phyloP scores from a whole-genome alignment of 768 basidiomycete species.

The Cystoderma amianthinum region DNA sequence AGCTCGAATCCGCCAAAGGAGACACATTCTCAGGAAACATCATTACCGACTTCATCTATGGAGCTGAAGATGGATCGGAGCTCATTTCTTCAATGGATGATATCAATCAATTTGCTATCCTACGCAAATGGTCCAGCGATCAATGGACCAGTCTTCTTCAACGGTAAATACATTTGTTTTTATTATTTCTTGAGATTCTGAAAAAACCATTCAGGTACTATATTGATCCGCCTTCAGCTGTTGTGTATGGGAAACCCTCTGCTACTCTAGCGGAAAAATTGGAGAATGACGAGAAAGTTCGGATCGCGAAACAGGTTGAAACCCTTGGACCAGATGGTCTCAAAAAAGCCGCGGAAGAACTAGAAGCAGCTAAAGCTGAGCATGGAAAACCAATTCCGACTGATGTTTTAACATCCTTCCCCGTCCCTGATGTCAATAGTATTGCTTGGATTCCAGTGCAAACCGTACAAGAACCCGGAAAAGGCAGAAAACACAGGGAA shows the following conservation, averaged over 20 bases:
- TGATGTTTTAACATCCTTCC: slow-evolving; percentile 77
- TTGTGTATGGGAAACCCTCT: slow-evolving; percentile 87
- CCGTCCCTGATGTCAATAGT: slow-evolving; percentile 84
- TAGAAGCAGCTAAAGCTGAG: slow-evolving; percentile 82
- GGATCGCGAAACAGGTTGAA: slow-evolving; percentile 63
- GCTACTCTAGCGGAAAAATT: slow-evolving; percentile 74
- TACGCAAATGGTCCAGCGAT: slow-evolving; percentile 65
- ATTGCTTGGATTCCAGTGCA: slow-evolving; percentile 88
- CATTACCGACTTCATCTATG: slow-evolving; percentile 85
- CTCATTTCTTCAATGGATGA: slow-evolving; percentile 71
- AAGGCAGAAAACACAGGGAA: slow-evolving; percentile 28
- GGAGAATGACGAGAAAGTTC: slow-evolving; percentile 73
- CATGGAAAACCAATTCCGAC: slow-evolving; percentile 79
- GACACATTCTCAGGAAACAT: slow-evolving; percentile 71
- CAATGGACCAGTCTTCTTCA: slow-evolving; percentile 76
- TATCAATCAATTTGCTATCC: slow-evolving; percentile 57
- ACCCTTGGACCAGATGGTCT: slow-evolving; percentile 79
- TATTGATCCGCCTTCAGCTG: slow-evolving; percentile 61
- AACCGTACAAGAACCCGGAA: slow-evolving; percentile 55
- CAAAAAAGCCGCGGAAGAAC: slow-evolving; percentile 51
- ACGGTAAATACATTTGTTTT: slow-evolving; percentile 39
- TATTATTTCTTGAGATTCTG: neutral
- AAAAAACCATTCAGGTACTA: slow-evolving; percentile 54
- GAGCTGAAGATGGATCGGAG: slow-evolving; percentile 74
- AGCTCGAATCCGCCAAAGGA: slow-evolving; percentile 76